phyloP scores from a whole-genome alignment of 202 grass and related monocot species.

The Panicum virgatum region DNA sequence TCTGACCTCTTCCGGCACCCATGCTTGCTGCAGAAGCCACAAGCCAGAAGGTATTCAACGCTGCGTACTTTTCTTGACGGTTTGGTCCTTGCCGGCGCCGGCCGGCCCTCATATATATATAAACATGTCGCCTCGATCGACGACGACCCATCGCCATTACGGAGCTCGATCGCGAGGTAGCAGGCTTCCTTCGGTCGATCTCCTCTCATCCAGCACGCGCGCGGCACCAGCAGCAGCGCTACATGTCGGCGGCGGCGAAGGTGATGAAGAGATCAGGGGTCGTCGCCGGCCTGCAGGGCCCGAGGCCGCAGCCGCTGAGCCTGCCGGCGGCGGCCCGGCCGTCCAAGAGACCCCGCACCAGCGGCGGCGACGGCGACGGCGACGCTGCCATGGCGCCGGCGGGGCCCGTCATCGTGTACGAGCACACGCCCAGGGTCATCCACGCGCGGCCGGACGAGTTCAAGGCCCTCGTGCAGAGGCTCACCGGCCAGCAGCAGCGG shows the following conservation, averaged over 20 bases:
- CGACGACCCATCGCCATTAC: no score
- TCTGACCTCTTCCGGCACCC: slow-evolving; percentile 33
- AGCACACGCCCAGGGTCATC: slow-evolving; percentile 39
- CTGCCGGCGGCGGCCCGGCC: slow-evolving; percentile 17
- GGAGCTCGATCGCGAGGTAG: no score
- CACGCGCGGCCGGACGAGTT: slow-evolving; percentile 34
- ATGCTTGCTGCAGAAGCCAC: neutral
- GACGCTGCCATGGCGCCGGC: neutral
- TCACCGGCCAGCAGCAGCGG: slow-evolving; percentile 20
- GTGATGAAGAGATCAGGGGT: slow-evolving; percentile 7
- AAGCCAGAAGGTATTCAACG: neutral
- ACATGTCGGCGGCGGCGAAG: neutral
- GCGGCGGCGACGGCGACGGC: neutral
- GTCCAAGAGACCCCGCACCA: slow-evolving; percentile 20
- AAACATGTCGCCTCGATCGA: neutral
- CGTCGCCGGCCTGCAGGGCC: no score
- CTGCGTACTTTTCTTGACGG: slow-evolving; percentile 1
- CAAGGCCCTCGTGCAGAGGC: slow-evolving; percentile 45
- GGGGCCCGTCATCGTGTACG: slow-evolving; percentile 47
- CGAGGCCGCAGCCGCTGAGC: slow-evolving; percentile 39
- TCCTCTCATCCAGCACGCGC: no score
- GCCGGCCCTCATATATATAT: neutral
- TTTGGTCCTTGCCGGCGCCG: neutral
- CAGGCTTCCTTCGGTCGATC: neutral
- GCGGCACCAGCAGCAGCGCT: neutral